phyloP scores from a whole-genome alignment of 1,139 yeast species.

The Pichia sp. region DNA sequence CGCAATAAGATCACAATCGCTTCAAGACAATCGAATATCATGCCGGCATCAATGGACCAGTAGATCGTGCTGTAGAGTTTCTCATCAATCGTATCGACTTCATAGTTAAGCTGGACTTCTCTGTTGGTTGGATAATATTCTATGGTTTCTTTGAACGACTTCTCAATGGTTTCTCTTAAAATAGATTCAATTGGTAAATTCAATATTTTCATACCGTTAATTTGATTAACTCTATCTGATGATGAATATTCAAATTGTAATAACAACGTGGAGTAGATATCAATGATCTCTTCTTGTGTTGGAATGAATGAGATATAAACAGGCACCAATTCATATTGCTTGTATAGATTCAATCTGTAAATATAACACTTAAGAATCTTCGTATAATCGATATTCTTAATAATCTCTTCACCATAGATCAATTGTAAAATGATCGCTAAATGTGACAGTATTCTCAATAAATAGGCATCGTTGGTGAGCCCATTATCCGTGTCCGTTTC shows the following conservation, averaged over 20 bases:
- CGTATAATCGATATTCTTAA: constrained; percentile 47
- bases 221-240: constrained; percentile 50
- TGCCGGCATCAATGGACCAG: constrained; percentile 70
- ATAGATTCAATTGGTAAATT: constrained; percentile 57
- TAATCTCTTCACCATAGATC: constrained; percentile 40
- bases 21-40: constrained; percentile 67
- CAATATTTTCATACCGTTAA: constrained; percentile 55
- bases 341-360: constrained; percentile 39
- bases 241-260: constrained; percentile 51
- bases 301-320: constrained; percentile 44
- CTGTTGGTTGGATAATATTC: constrained; percentile 41
- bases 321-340: constrained; percentile 45
- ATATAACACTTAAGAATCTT: constrained; percentile 47
- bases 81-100: constrained; percentile 51
- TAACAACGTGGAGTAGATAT: constrained; percentile 66
- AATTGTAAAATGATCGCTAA: constrained; percentile 60
- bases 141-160: constrained; percentile 60
- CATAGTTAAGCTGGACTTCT: constrained; percentile 36
- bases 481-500: constrained; percentile 22
- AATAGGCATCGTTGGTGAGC: constrained; percentile 47
- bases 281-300: constrained; percentile 50
- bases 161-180: constrained; percentile 64
- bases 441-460: constrained; percentile 74
- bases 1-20: constrained; percentile 61
- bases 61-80: constrained; percentile 60